Percentiles rank a stretch among this genome's conserved stretches.
These are phyloP conservation scores for Cymbopogon citratus DNA, from an alignment of 176 grass and related monocot species.

Conservation along the genomic window DNA sequence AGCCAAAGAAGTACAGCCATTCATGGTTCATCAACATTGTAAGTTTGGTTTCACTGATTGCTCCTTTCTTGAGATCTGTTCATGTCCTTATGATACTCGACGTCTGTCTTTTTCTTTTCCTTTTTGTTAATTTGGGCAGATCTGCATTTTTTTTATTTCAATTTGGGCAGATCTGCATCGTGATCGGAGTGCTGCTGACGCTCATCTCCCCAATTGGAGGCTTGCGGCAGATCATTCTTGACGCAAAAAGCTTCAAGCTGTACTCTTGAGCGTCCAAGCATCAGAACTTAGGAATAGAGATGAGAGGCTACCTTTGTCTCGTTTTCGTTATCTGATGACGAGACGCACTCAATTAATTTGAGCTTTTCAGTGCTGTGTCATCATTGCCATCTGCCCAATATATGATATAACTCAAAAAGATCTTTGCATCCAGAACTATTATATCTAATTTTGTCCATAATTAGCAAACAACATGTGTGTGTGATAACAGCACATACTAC, in stretches of 20 bases:
- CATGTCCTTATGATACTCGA: neutral
- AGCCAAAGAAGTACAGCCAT: constrained; percentile 35
- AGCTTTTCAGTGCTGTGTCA: too few relatives aligned
- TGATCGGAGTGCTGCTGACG: constrained; percentile 54
- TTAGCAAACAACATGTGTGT: too few relatives aligned
- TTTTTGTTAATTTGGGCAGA: neutral
- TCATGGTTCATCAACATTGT: constrained; percentile 41
- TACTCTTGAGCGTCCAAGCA: neutral
- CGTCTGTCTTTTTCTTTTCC: neutral
- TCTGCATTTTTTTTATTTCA: too few relatives aligned
- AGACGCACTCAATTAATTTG: too few relatives aligned
- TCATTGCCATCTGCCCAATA: too few relatives aligned
- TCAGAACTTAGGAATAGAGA: neutral
- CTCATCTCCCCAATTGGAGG: constrained; percentile 48
- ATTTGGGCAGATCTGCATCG: constrained; percentile 11
- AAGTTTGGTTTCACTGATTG: neutral
- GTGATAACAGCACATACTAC: too few relatives aligned
- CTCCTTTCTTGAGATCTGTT: neutral
- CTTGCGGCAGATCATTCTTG: constrained; percentile 32
- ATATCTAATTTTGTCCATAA: too few relatives aligned
- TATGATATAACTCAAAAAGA: too few relatives aligned
- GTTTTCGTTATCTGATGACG: neutral
- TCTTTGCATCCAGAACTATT: too few relatives aligned
- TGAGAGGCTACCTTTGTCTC: neutral
- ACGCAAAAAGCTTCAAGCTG: constrained; percentile 12